Percentiles rank a stretch among this genome's conserved stretches.
Conservation (phyloP, 768 basidiomycete species). For the Podaxis carcinomalis region DNA sequence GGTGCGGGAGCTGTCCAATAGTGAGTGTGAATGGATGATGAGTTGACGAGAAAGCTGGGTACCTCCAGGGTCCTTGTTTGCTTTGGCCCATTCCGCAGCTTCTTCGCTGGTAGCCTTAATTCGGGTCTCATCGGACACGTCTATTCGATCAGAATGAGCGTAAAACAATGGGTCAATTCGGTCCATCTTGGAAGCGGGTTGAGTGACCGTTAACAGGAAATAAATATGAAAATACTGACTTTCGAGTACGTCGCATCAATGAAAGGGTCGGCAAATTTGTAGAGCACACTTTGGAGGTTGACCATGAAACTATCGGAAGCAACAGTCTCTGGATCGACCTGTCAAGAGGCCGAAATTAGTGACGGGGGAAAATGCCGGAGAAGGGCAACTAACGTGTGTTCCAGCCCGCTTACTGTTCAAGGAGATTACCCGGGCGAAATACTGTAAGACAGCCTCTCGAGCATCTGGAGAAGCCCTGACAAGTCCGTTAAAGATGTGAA, state of each 20-base stretch:
- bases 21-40: background rate
- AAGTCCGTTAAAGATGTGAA: slow-evolving; percentile 85
- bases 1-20: slow-evolving; percentile 50
- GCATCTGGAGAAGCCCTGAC: slow-evolving; percentile 77
- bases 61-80: slow-evolving; percentile 45
- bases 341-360: background rate
- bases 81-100: slow-evolving; percentile 64
- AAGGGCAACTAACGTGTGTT: slow-evolving; percentile 59
- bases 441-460: slow-evolving; percentile 78
- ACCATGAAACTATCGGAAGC: slow-evolving; percentile 91
- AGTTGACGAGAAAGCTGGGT: background rate
- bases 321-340: slow-evolving; percentile 85
- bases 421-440: slow-evolving; percentile 69
- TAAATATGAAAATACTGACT: slow-evolving; percentile 33
- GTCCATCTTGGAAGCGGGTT: slow-evolving; percentile 58
- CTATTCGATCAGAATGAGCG: slow-evolving; percentile 64
- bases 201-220: background rate
- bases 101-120: slow-evolving; percentile 92
- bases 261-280: slow-evolving; percentile 89
- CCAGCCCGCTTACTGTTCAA: slow-evolving; percentile 85
- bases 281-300: slow-evolving; percentile 78
- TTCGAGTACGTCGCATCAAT: slow-evolving; percentile 91
- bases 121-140: slow-evolving; percentile 85
- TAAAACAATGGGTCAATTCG: slow-evolving; percentile 86
- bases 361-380: background rate